Evolutionary conservation across 2,329 filamentous ascomycete species (phyloP), one percentile per base, ranked within the genome.

Genomic region (Cladophialophora bantiana): DNA sequence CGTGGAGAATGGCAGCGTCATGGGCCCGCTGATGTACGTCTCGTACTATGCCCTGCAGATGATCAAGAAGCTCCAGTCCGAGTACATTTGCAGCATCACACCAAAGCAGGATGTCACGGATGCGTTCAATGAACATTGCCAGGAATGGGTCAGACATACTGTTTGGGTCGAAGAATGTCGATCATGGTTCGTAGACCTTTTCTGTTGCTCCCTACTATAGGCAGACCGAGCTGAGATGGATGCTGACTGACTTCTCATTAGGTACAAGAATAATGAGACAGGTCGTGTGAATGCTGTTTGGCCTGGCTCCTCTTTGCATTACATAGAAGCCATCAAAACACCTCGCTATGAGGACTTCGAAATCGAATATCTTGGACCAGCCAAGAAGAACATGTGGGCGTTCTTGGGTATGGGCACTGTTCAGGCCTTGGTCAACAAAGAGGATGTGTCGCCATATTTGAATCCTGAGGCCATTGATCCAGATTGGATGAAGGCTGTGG

Each of bases 291-390:
- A 75, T 74, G 81, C 83, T 2, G 75, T 86, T 1, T 86, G 80
- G 79, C 83, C 84, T 0, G 84, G 84, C 2, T 81, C 78, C 2
- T 82, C 79, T 0, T 78, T 85, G 50, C 83, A 85, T 62, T 85
- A 84, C 66, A 75, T 78, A 38, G 77, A 82, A 63, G 70, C 77
- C 1, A 79, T 82, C 65, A 74, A 77, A 52, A 70, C 74, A 6
- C 79, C 79, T 3, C 75, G 81, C 32, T 82, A 76, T 63, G 81
- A 83, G 72, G 81, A 83, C 68, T 83, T 79, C 70, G 78, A 80
- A n/a, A 80, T 80, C 65, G 77, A 73, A 1, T 82, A 82, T 62
- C 72, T 71, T 4, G 71, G 69, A 10, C 69, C 68, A 1, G 68
- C 48, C 36, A 72, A 67, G 62, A 71, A 71, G 69, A 72, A 75